Percentiles rank a stretch among this genome's conserved stretches.
Evolutionary conservation across 805 yeast genomes (phyloP).

Genomic region (Kodamaea laetipori): DNA sequence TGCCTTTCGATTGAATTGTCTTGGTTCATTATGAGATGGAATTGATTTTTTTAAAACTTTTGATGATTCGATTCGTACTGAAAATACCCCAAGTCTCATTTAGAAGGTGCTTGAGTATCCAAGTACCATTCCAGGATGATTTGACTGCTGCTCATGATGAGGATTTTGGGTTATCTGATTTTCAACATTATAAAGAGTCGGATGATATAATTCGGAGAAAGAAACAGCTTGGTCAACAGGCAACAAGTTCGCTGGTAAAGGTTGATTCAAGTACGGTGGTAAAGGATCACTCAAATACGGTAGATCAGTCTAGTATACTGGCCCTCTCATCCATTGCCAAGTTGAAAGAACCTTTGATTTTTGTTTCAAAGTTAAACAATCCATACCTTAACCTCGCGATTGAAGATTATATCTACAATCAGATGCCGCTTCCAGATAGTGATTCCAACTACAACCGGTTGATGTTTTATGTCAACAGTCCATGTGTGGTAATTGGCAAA

Average conservation of each 20-base stretch:
- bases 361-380: constrained; percentile 58
- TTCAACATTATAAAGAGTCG: constrained; percentile 39
- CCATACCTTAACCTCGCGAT: constrained; percentile 80
- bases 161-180: constrained; percentile 40
- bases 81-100: not conserved
- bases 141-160: constrained; percentile 35
- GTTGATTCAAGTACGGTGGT: too few relatives aligned
- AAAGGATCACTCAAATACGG: too few relatives aligned
- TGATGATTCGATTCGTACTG: not conserved
- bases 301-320: too few relatives aligned
- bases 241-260: too few relatives aligned
- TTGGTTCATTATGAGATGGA: constrained; percentile 25
- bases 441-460: constrained; percentile 50
- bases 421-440: constrained; percentile 48
- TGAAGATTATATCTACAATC: constrained; percentile 74
- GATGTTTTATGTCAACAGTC: constrained; percentile 71
- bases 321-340: not conserved
- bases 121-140: constrained; percentile 44
- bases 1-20: constrained; percentile 49
- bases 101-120: constrained; percentile 15
- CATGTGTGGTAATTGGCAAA: constrained; percentile 93
- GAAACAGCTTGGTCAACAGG: constrained; percentile 1
- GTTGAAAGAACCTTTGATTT: constrained; percentile 47
- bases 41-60: not conserved
- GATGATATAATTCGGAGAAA: constrained; percentile 27